Evolutionary conservation across 805 yeast genomes (phyloP).

Genomic region (Suhomyces xylopsoci): DNA sequence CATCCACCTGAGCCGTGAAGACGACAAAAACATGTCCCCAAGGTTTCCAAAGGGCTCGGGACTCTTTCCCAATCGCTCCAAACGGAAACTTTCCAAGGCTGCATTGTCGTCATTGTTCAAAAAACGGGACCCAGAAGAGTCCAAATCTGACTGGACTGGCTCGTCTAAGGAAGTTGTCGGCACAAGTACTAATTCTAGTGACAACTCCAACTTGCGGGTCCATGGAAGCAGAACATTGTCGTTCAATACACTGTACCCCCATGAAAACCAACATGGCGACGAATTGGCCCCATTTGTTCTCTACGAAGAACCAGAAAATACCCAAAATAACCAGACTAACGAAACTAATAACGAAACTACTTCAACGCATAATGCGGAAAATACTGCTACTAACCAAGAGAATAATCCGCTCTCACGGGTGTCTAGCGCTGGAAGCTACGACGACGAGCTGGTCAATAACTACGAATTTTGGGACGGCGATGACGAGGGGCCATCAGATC

Average conservation of each 20-base stretch:
- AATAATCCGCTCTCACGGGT: not conserved
- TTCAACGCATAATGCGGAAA: not conserved
- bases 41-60: not conserved
- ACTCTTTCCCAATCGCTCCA: not conserved
- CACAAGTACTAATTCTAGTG: not conserved
- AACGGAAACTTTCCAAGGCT: not conserved
- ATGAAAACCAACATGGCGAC: slow-evolving; percentile 2
- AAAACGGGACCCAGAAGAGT: not conserved
- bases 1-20: slow-evolving; percentile 9
- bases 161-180: not conserved
- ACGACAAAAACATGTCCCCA: not conserved
- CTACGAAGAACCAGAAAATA: not conserved
- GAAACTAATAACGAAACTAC: not conserved
- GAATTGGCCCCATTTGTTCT: not conserved
- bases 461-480: slow-evolving; percentile 21
- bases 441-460: slow-evolving; percentile 25
- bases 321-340: not conserved
- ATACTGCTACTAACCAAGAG: not conserved
- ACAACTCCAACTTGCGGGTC: not conserved
- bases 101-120: not conserved
- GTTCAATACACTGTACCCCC: not conserved
- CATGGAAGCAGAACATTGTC: slow-evolving; percentile 1
- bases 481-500: slow-evolving; percentile 6
- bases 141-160: not conserved
- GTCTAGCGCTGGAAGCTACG: slow-evolving; percentile 14